These are phyloP conservation scores for Thecamonas trahens DNA, from an alignment of 78 protist genomes.

Conservation along the genomic window DNA sequence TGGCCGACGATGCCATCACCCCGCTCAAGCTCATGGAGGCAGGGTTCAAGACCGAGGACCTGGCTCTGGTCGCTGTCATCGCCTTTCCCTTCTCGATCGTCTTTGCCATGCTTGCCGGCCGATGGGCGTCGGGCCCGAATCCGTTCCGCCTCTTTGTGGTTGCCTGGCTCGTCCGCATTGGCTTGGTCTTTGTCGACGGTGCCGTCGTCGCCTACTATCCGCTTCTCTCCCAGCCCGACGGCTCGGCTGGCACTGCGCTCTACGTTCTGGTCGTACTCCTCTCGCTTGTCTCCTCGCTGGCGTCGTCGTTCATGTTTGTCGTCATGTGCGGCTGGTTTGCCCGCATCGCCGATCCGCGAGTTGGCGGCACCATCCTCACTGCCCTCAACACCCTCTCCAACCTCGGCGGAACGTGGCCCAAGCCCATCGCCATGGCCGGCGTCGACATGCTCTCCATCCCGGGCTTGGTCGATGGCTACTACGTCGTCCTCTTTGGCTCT, in stretches of 20 bases:
- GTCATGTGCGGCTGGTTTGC: slow-evolving; percentile 20
- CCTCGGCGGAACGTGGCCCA: slow-evolving; percentile 49
- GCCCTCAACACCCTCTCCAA: slow-evolving; percentile 40
- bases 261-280: neutral
- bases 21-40: slow-evolving; percentile 41
- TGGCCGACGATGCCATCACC: slow-evolving; percentile 14
- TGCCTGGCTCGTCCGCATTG: neutral
- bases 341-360: slow-evolving; percentile 18
- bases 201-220: slow-evolving; percentile 6
- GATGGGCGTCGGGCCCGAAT: too few relatives aligned
- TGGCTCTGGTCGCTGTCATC: slow-evolving; percentile 9
- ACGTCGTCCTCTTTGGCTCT: too few relatives aligned
- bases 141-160: neutral
- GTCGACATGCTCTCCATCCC: too few relatives aligned
- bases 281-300: neutral
- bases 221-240: too few relatives aligned
- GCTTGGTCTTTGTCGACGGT: neutral
- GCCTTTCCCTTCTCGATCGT: slow-evolving; percentile 17
- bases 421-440: too few relatives aligned
- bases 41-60: slow-evolving; percentile 42
- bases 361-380: slow-evolving; percentile 54
- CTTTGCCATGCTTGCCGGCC: neutral
- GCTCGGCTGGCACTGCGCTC: neutral
- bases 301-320: slow-evolving; percentile 17
- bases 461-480: too few relatives aligned